Percentiles rank a stretch among this genome's conserved stretches.
These are phyloP conservation scores for Panellus pusillus DNA, from an alignment of 768 basidiomycete species.

Conservation along the genomic window DNA sequence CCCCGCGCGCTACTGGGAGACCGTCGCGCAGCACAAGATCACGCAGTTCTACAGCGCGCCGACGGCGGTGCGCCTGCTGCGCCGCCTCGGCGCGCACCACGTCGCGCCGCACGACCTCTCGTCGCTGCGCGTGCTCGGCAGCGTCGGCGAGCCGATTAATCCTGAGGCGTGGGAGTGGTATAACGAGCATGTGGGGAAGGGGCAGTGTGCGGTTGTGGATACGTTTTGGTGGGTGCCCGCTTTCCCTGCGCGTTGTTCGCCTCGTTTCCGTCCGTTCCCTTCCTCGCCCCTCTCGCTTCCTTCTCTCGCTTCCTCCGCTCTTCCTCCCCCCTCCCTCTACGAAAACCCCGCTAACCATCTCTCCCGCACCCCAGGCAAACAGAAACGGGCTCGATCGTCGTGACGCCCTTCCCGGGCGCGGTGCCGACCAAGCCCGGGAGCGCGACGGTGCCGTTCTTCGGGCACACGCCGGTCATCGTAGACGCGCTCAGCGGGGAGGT, in stretches of 20 bases:
- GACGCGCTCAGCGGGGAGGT: conserved; percentile 79
- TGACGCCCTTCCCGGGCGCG: conserved; percentile 95
- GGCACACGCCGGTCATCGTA: conserved; percentile 84
- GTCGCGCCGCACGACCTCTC: conserved; percentile 81
- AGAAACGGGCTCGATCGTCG: conserved; percentile 93
- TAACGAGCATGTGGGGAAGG: conserved; percentile 89
- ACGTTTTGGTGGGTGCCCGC: conserved; percentile 79
- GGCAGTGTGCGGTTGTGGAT: conserved; percentile 90
- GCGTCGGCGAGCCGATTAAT: conserved; percentile 98
- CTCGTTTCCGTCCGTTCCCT: too few species aligned
- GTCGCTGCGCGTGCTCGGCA: conserved; percentile 83
- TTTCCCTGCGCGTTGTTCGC: too few species aligned
- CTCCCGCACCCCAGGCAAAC: conserved; percentile 74
- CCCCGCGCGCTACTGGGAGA: conserved; percentile 95
- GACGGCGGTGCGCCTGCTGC: conserved; percentile 91
- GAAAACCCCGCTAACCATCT: not conserved
- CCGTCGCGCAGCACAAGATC: conserved; percentile 87
- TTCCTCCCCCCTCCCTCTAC: too few species aligned
- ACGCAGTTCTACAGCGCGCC: conserved; percentile 97
- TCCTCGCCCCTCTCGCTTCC: too few species aligned
- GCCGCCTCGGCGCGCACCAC: conserved; percentile 82
- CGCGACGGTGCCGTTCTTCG: conserved; percentile 98
- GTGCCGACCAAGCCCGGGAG: conserved; percentile 95
- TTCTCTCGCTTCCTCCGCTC: too few species aligned
- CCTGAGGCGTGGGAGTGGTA: conserved; percentile 99